Base-by-base conservation (phyloP, 2,329 filamentous ascomycete genomes). In the Trichoderma endophyticum region DNA sequence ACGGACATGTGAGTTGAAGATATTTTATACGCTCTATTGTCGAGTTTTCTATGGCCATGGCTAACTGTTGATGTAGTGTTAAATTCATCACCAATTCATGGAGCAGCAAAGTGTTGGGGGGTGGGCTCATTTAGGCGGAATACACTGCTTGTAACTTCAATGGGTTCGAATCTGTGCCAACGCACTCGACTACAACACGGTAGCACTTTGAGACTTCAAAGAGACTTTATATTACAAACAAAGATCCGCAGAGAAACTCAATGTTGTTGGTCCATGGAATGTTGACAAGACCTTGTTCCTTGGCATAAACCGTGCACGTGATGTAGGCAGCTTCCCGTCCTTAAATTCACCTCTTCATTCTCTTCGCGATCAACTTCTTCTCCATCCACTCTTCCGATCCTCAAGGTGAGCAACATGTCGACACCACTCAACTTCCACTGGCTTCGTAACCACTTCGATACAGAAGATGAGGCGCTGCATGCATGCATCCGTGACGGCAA, bases 401-500 rank as follows among this genome's bases (percentile, higher is more conserved):
- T 36, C 32, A 61, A 61, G 59, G 21, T 24, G 24, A 26, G 24
- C 6, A 39, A 28, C 14, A 26, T 24, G 34, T 5, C 34, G 14
- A 48, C 34, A 64, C 6, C 34, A 64, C 11, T 7, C 1, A 12
- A 9, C 28, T 39, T 57, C 30, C 48, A 9, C n/a, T 57, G 21
- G 21, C 64, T 67, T 34, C 67, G 30, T 70, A 3, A 63, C n/a
- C 14, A 34, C 9, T 72, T 72, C 12, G 1, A 24, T 9, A 24
- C 34, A 30, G 30, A 14, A 71, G 18, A 73, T 6, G 61, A 65
- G 15, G 57, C 18, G 4, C 21, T 74, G 30, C 71, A 74, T 36
- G 72, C 72, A 32, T 73, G 65, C 60, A 62, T 74, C 56, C 66
- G 72, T 18, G 73, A 73, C 30, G 24, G 30, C 24, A 8, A 73